These are phyloP conservation scores for Pseudogymnoascus sp. DNA, from an alignment of 2,329 filamentous ascomycete species.

Conservation along the genomic window DNA sequence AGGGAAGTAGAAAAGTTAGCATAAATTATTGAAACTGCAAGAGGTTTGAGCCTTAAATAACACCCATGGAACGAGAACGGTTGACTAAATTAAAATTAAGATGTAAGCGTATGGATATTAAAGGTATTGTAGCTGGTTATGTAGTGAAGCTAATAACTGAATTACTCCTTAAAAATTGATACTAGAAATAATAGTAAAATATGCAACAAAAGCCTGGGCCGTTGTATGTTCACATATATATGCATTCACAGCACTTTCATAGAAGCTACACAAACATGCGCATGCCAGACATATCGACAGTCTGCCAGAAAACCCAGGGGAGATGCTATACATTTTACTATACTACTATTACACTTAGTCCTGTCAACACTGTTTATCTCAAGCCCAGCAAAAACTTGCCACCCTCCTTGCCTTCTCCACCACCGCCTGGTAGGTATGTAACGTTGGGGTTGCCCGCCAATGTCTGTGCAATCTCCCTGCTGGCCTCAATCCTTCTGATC, in stretches of 20 bases:
- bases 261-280: neutral
- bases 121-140: neutral
- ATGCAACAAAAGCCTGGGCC: neutral
- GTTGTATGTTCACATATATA: neutral
- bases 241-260: neutral
- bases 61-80: neutral
- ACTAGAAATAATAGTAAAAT: neutral
- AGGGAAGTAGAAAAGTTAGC: neutral
- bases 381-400: conserved; percentile 60
- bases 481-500: conserved; percentile 96
- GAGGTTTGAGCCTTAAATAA: neutral
- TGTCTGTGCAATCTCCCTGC: conserved; percentile 88
- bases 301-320: neutral
- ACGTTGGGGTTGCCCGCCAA: conserved; percentile 89
- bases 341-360: conserved; percentile 2
- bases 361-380: conserved; percentile 31
- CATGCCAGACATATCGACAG: neutral
- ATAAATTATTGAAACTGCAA: neutral
- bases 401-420: conserved; percentile 46
- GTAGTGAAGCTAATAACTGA: neutral
- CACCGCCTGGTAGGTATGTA: conserved; percentile 78
- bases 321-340: conserved; percentile 7
- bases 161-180: neutral
- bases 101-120: neutral
- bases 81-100: neutral